Conservation (phyloP, 371 early-diverging fungal genomes). For the Phascolomyces articulosus region DNA sequence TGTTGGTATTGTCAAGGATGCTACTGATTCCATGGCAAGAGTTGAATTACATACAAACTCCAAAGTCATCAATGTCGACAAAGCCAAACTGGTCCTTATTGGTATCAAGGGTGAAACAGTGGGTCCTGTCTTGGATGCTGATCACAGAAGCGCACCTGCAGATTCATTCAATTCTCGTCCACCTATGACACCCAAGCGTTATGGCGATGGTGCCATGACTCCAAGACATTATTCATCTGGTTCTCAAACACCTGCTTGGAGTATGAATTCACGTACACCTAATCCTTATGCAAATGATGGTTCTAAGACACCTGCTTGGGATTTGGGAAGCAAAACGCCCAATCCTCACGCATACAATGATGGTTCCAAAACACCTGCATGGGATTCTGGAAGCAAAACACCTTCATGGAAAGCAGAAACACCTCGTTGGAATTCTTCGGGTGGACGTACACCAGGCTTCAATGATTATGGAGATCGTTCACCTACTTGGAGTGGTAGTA, state of each 20-base stretch:
- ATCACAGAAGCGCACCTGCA: neutral
- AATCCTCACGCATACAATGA: conserved; percentile 52
- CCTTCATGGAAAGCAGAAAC: conserved; percentile 41
- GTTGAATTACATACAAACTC: conserved; percentile 96
- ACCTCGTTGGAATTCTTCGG: conserved; percentile 38
- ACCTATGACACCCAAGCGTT: conserved; percentile 42
- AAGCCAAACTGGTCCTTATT: conserved; percentile 69
- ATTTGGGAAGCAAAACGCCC: conserved; percentile 64
- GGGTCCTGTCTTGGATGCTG: conserved; percentile 42
- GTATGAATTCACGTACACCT: conserved; percentile 70
- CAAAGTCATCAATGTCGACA: conserved; percentile 77
- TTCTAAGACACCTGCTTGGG: conserved; percentile 74
- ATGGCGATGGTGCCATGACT: conserved; percentile 56
- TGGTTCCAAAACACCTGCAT: conserved; percentile 72
- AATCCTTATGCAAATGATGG: conserved; percentile 68
- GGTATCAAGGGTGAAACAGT: conserved; percentile 45
- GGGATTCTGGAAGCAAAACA: conserved; percentile 66
- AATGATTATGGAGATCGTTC: conserved; percentile 60
- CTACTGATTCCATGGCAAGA: conserved; percentile 75
- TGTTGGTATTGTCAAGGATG: conserved; percentile 95
- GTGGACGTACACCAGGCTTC: conserved; percentile 71
- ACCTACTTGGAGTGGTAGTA: conserved; percentile 37
- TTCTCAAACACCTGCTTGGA: conserved; percentile 80
- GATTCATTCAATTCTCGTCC: conserved; percentile 9
- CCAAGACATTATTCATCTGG: conserved; percentile 63